These are phyloP conservation scores for Epichloe aotearoae DNA, from an alignment of 2,329 filamentous ascomycete genomes.

Conservation along the genomic window DNA sequence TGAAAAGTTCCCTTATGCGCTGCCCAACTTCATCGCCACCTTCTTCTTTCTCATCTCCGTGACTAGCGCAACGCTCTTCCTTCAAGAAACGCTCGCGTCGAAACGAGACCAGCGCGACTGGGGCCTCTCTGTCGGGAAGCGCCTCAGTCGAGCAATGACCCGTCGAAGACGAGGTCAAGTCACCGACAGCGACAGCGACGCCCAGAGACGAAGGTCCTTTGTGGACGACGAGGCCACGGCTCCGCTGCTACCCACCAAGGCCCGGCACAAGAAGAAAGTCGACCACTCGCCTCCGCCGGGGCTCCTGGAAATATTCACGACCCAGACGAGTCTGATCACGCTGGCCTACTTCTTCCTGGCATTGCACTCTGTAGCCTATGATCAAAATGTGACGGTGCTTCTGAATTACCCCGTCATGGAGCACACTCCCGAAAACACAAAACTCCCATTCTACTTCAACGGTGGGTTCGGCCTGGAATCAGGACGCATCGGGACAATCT, in stretches of 20 bases:
- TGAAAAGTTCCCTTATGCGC: conserved; percentile 62
- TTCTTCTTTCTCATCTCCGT: conserved; percentile 69
- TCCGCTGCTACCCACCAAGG: conserved; percentile 33
- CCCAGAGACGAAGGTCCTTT: conserved; percentile 31
- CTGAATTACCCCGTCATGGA: conserved; percentile 57
- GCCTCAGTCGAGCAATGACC: conserved; percentile 36
- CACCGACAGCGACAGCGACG: neutral
- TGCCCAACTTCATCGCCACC: conserved; percentile 72
- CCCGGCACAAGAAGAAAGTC: conserved; percentile 14
- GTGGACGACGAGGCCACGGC: conserved; percentile 44
- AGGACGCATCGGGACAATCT: conserved; percentile 69
- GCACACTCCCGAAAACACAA: conserved; percentile 43
- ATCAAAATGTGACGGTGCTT: conserved; percentile 81
- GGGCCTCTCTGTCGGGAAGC: conserved; percentile 60
- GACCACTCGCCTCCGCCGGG: conserved; percentile 15
- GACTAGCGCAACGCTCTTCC: conserved; percentile 60
- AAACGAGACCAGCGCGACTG: conserved; percentile 58
- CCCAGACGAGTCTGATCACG: conserved; percentile 63
- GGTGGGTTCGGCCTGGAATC: conserved; percentile 67
- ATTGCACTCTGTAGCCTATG: conserved; percentile 70
- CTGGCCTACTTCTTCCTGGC: conserved; percentile 68
- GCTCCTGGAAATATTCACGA: conserved; percentile 55
- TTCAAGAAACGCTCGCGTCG: conserved; percentile 72
- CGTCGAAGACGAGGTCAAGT: conserved; percentile 3
- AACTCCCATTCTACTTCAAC: conserved; percentile 66